Percentiles rank a stretch among this genome's conserved stretches.
phyloP scores from a whole-genome alignment of 208 protist genomes.

The Borovskyia barvae region DNA sequence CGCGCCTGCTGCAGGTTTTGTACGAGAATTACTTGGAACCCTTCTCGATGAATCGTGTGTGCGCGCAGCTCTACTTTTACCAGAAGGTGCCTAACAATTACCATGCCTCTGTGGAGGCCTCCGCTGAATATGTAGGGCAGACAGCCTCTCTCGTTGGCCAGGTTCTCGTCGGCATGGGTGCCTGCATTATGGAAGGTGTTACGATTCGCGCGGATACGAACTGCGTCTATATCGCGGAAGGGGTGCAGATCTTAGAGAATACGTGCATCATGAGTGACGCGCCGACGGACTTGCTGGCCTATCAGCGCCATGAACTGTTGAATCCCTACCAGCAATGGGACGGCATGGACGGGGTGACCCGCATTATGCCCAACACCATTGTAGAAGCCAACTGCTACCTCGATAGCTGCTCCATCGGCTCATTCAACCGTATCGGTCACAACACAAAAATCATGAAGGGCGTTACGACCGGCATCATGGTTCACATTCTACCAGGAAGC shows the following conservation, averaged over 20 bases:
- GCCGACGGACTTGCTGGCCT: constrained; percentile 74
- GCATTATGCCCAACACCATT: constrained; percentile 83
- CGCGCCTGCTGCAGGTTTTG: constrained; percentile 83
- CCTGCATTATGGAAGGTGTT: constrained; percentile 84
- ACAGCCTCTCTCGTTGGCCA: constrained; percentile 80
- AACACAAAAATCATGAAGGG: constrained; percentile 90
- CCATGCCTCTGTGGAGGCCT: constrained; percentile 77
- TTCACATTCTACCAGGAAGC: constrained; percentile 86
- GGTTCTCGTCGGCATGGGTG: constrained; percentile 70
- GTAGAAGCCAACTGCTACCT: constrained; percentile 88
- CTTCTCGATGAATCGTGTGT: constrained; percentile 87
- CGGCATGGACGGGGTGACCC: constrained; percentile 75
- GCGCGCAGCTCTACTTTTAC: constrained; percentile 82
- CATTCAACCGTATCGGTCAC: constrained; percentile 87
- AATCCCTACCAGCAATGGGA: constrained; percentile 92
- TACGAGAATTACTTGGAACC: constrained; percentile 91
- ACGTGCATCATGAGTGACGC: constrained; percentile 87
- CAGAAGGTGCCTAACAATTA: constrained; percentile 89
- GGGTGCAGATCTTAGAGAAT: constrained; percentile 87
- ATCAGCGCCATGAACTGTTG: constrained; percentile 79
- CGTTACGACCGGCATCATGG: constrained; percentile 87
- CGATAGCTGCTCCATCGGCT: constrained; percentile 86
- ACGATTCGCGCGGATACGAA: constrained; percentile 85
- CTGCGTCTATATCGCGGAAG: constrained; percentile 83
- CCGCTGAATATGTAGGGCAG: constrained; percentile 81